Percentiles rank a stretch among this genome's conserved stretches.
Evolutionary conservation across 2,329 filamentous ascomycete genomes (phyloP).

Genomic region (Cucurbitaria berberidis): DNA sequence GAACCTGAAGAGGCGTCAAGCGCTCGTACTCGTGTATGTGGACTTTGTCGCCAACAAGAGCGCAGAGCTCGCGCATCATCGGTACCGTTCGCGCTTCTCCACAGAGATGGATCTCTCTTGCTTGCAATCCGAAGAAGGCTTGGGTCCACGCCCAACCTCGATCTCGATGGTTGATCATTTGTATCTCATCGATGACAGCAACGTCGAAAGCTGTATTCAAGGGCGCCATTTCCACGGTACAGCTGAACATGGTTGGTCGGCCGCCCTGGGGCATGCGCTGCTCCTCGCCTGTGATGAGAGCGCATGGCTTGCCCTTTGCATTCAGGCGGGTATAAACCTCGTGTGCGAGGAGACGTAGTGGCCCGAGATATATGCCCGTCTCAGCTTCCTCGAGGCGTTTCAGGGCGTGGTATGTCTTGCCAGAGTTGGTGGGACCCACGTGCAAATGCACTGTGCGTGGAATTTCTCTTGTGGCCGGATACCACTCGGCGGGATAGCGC

Average conservation of each 20-base stretch:
- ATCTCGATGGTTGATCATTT: conserved; percentile 84
- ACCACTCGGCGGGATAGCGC: conserved; percentile 92
- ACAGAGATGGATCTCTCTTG: conserved; percentile 89
- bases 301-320: conserved; percentile 76
- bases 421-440: conserved; percentile 96
- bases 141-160: conserved; percentile 96
- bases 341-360: conserved; percentile 84
- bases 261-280: conserved; percentile 67
- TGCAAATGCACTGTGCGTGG: conserved; percentile 89
- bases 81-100: conserved; percentile 85
- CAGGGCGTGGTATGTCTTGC: conserved; percentile 94
- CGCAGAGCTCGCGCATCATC: conserved; percentile 77
- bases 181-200: conserved; percentile 96
- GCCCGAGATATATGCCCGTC: conserved; percentile 87
- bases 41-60: conserved; percentile 79
- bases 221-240: conserved; percentile 91
- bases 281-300: conserved; percentile 90
- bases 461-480: conserved; percentile 77
- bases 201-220: conserved; percentile 73
- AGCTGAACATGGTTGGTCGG: conserved; percentile 69
- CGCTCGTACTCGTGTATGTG: conserved; percentile 83
- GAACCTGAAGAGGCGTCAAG: conserved; percentile 76
- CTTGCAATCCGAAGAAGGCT: conserved; percentile 84
- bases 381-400: conserved; percentile 79
- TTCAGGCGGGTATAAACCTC: conserved; percentile 91